Evolutionary conservation across 2,329 filamentous ascomycete genomes (phyloP), one percentile per base, ranked within the genome.

Genomic region (Penicillium sp.): DNA sequence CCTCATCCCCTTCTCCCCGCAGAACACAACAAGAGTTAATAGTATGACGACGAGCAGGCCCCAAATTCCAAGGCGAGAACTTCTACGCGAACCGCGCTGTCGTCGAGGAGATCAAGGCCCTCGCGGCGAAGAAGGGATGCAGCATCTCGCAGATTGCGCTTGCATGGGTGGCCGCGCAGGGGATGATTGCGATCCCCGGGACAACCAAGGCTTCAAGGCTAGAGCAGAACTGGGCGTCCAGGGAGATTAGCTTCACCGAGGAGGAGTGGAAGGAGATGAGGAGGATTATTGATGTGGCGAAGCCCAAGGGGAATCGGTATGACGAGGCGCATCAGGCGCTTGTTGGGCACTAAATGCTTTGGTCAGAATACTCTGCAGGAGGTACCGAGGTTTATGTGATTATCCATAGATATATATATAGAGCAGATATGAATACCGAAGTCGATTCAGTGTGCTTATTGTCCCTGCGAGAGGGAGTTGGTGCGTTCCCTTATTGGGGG

Each of bases 141-240:
- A 71, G 66, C 0, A 56, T 74, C 23, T 66, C 74, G 3, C 78
- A 80, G 52, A 70, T 80, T 7, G 77, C 78, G 0, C 71, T 80
- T 0, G 75, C 78, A 0, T 80, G 77, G 78, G 77, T 79, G 1
- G 75, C 72, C 9, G 68, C 76, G 69, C 75, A 80, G 46, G 75
- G 76, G 0, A 69, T 81, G 69, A 81, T 84, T 62, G 71, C 81
- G 0, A 83, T 83, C 53, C 81, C 82, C 0, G 82, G 82, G 1
- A 81, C 79, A 0, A 82, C 79, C 0, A 82, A 81, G 64, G 60
- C 73, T 0, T 52, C 62, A 4, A 73, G 80, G 0, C 53, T 81
- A 7, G 77, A 79, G 51, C 75, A 80, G 55, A 82, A 81, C 59
- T 79, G 73, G 73, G 69, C 69, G 0, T 79, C 77, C 1, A 62